Conservation (phyloP, 305 asterid genomes). For the Fraxinus floribunda region DNA sequence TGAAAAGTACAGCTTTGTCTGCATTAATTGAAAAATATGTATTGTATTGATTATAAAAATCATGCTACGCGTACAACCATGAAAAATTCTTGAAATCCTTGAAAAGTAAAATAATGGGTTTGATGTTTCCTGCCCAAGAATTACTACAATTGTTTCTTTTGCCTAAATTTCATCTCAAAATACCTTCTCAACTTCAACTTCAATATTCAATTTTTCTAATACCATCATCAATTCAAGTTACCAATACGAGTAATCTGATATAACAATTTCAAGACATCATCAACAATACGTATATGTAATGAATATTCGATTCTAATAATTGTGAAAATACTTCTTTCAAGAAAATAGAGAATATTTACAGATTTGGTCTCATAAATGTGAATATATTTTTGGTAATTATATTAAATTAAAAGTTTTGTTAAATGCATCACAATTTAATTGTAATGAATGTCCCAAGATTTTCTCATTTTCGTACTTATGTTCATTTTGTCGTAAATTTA, state of each 20-base stretch:
- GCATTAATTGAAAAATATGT: background rate
- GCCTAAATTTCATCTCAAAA: background rate
- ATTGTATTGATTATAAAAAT: too few relatives aligned
- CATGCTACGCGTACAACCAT: too few relatives aligned
- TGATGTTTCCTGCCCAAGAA: background rate
- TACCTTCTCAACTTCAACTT: background rate
- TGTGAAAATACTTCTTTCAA: background rate
- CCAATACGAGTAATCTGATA: too few relatives aligned
- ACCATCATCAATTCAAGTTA: background rate
- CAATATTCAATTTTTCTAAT: background rate
- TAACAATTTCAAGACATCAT: background rate
- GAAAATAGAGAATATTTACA: background rate
- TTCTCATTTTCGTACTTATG: background rate
- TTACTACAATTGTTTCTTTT: background rate
- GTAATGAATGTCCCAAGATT: background rate
- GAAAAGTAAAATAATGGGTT: background rate
- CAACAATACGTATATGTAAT: background rate
- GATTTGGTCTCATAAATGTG: background rate
- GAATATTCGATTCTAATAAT: too few relatives aligned
- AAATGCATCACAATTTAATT: background rate
- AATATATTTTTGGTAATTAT: background rate
- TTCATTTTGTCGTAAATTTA: background rate
- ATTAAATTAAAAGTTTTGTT: background rate
- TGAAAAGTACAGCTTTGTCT: too few relatives aligned
- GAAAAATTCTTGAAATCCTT: too few relatives aligned